Conservation (phyloP, 2,329 filamentous ascomycete genomes). For the Cercospora sp. region DNA sequence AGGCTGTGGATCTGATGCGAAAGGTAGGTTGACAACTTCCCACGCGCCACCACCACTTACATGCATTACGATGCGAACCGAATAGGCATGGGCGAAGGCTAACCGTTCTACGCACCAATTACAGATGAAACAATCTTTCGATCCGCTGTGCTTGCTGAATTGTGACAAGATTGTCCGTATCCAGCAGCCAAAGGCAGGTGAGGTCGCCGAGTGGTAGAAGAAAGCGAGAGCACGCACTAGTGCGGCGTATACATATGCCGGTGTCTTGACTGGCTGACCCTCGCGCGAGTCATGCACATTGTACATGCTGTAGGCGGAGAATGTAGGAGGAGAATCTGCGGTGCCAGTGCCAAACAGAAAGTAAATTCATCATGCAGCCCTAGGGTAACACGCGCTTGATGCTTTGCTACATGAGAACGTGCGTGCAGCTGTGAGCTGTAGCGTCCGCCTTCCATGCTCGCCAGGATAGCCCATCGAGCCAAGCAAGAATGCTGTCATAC, state of each 20-base stretch:
- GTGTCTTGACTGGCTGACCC: not conserved
- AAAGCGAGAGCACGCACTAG: not conserved
- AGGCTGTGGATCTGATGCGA: constrained; percentile 78
- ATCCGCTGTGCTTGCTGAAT: constrained; percentile 68
- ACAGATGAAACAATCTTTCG: constrained; percentile 76
- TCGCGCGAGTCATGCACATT: not conserved
- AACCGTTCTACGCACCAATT: not conserved
- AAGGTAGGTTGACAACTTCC: constrained; percentile 56
- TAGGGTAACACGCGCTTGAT: not conserved
- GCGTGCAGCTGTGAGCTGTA: not conserved
- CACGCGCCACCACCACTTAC: not conserved
- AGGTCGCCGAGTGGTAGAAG: constrained; percentile 45
- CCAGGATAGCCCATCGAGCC: not conserved
- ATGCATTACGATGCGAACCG: not conserved
- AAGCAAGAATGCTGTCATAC: not conserved
- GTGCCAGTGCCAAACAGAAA: not conserved
- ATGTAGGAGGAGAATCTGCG: not conserved
- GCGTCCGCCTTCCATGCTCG: not conserved
- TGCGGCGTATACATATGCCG: not conserved
- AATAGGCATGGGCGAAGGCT: not conserved
- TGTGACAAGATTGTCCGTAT: constrained; percentile 66
- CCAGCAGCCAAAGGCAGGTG: constrained; percentile 51
- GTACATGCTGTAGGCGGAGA: not conserved
- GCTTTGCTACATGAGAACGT: not conserved
- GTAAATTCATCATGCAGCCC: not conserved